Evolutionary conservation across 441 rosid genomes (phyloP).

Genomic region (Brassica balearica): DNA sequence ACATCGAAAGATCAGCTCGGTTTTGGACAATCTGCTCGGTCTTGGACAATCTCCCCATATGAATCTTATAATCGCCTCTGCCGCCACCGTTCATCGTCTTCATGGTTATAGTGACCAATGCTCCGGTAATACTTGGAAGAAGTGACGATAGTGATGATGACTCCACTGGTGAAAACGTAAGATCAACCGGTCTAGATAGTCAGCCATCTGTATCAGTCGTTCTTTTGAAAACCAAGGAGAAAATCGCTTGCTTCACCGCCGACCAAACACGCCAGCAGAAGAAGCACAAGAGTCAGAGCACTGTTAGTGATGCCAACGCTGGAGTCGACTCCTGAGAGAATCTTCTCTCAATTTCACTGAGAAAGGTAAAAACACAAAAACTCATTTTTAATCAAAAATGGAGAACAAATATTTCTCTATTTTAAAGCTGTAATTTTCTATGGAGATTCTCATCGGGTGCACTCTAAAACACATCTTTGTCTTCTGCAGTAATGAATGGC

Average conservation of each 20-base stretch:
- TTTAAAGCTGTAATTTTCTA: neutral
- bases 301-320: constrained; percentile 27
- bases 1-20: neutral
- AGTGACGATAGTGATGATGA: neutral
- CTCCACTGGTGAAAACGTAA: neutral
- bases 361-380: neutral
- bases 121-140: neutral
- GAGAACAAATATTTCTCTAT: neutral
- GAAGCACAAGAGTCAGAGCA: constrained; percentile 32
- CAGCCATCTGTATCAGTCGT: neutral
- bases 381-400: neutral
- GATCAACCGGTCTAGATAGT: too few relatives aligned
- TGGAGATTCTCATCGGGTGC: neutral
- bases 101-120: neutral
- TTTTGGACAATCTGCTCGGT: neutral
- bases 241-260: constrained; percentile 40
- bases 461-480: neutral
- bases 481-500: neutral
- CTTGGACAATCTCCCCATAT: neutral
- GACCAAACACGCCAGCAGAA: constrained; percentile 38
- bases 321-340: constrained; percentile 61
- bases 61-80: neutral
- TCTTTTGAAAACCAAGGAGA: constrained; percentile 35
- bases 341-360: constrained; percentile 61
- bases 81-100: neutral